Evolutionary conservation across 495 filamentous ascomycete genomes (phyloP).

Genomic region (Pseudoneurospora amorphoporcata): DNA sequence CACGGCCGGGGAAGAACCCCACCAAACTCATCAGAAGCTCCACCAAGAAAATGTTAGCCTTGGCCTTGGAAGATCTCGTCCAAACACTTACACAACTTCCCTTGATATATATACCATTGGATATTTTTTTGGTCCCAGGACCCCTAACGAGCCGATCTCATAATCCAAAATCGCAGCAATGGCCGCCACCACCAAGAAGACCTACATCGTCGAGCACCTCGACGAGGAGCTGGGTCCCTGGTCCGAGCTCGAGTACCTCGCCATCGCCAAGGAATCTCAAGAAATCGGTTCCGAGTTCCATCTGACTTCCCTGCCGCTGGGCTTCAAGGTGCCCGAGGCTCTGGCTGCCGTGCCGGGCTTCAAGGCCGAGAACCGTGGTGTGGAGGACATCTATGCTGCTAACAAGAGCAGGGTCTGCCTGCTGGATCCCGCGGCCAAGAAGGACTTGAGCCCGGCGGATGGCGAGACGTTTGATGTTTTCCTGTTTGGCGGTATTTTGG

Average conservation of each 20-base stretch:
- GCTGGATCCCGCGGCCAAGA: constrained; percentile 71
- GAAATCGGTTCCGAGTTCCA: constrained; percentile 59
- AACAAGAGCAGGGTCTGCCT: constrained; percentile 63
- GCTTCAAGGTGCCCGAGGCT: constrained; percentile 54
- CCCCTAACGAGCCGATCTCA: no score
- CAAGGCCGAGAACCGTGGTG: constrained; percentile 55
- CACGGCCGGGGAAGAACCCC: neutral
- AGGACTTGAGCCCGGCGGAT: constrained; percentile 76
- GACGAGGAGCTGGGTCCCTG: constrained; percentile 89
- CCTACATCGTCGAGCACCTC: constrained; percentile 85
- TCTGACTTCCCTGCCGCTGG: constrained; percentile 68
- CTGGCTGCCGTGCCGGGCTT: constrained; percentile 52
- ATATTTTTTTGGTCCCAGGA: neutral
- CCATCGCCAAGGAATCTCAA: constrained; percentile 73
- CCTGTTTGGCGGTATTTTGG: constrained; percentile 91
- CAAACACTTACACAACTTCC: neutral
- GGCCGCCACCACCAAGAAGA: constrained; percentile 31
- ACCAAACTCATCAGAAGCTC: neutral
- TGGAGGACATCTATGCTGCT: constrained; percentile 66
- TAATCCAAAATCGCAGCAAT: neutral
- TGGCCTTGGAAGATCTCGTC: neutral
- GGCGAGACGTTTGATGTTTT: constrained; percentile 78
- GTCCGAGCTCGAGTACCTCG: constrained; percentile 83
- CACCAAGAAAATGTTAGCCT: neutral
- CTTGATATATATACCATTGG: neutral